Evolutionary conservation across 1,284 basidiomycete genomes (phyloP), one percentile per base, ranked within the genome.

Genomic region (Ustilago crameri): DNA sequence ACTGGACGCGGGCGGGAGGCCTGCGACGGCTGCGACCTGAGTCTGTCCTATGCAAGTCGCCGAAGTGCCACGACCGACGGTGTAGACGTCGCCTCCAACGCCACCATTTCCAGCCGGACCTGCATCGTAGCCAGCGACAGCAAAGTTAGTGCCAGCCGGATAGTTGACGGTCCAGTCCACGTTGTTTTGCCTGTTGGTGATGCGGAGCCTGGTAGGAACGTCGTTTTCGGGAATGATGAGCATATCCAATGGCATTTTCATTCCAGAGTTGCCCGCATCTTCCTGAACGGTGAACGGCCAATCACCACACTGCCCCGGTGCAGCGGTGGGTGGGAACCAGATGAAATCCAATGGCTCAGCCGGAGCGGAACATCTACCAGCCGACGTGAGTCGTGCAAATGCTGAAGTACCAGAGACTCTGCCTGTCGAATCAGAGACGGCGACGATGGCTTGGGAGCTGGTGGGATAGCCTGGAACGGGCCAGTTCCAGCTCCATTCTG

Each of bases 101-200:
- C 71, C 71, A 3, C 71, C 71, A 7, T 61, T 65, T 0, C 66
- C 65, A 9, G 57, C 57, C 14, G 49, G 49, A 2, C 71, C 71
- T 1, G 57, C 62, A 18, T 74, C 71, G 38, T 58, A 69, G 1
- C 54, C 49, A 23, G 62, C 65, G 24, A 74, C 40, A 35, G 58
- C 63, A 41, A 74, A 74, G 15, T 45, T 57, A 27, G 71, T 74
- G 18, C 71, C 71, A 8, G 43, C n/a, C 3, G 59, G 24, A 42
- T 69, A 74, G 51, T 69, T 66, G 55, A 65, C 66, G 0, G 53
- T 70, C 71, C 71, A 74, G 23, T 65, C 66, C 1, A 74, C 47
- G 23, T 45, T 58, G 32, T 24, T 49, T 10, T 45, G 37, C 14
- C 26, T 69, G 1, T 42, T 20, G 32, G 45, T 51, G 27, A 70